Evolutionary conservation across 1,284 basidiomycete genomes (phyloP).

Genomic region (Gastroboletus turbinatus): DNA sequence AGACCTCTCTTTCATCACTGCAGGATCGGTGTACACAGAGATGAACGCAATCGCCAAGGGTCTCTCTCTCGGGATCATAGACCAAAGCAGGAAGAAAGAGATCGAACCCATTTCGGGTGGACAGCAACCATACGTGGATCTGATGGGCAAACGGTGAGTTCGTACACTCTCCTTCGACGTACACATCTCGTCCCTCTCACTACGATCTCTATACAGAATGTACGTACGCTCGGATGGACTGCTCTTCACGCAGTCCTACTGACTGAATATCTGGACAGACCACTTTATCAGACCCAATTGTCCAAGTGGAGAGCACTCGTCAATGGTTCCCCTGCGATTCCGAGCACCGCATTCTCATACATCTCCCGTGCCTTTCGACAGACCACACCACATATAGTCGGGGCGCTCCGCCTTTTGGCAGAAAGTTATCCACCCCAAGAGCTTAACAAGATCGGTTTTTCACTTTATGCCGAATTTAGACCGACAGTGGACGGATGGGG

Average conservation of each 20-base stretch:
- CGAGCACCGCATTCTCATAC: slow-evolving; percentile 76
- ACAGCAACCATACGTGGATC: slow-evolving; percentile 88
- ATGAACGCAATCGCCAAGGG: slow-evolving; percentile 87
- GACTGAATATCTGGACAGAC: slow-evolving; percentile 45
- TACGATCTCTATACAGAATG: slow-evolving; percentile 43
- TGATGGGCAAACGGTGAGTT: slow-evolving; percentile 83
- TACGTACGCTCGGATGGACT: slow-evolving; percentile 33
- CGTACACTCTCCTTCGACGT: neutral
- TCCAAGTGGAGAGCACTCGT: slow-evolving; percentile 83
- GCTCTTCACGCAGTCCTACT: neutral
- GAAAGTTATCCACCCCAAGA: slow-evolving; percentile 64
- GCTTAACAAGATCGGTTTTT: slow-evolving; percentile 68
- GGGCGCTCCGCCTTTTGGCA: slow-evolving; percentile 80
- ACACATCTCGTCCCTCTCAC: neutral
- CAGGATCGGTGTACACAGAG: slow-evolving; percentile 90
- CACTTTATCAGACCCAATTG: slow-evolving; percentile 72
- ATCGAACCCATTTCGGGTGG: slow-evolving; percentile 57
- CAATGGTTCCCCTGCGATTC: slow-evolving; percentile 69
- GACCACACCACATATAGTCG: slow-evolving; percentile 71
- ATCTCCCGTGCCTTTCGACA: slow-evolving; percentile 79
- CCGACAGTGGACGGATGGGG: slow-evolving; percentile 77
- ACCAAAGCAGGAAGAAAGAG: slow-evolving; percentile 52
- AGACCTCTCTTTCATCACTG: slow-evolving; percentile 7
- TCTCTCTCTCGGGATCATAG: slow-evolving; percentile 74
- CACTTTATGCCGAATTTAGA: slow-evolving; percentile 76